Evolutionary conservation across 2,329 filamentous ascomycete species (phyloP), one percentile per base, ranked within the genome.

Genomic region (Exophiala oligosperma): DNA sequence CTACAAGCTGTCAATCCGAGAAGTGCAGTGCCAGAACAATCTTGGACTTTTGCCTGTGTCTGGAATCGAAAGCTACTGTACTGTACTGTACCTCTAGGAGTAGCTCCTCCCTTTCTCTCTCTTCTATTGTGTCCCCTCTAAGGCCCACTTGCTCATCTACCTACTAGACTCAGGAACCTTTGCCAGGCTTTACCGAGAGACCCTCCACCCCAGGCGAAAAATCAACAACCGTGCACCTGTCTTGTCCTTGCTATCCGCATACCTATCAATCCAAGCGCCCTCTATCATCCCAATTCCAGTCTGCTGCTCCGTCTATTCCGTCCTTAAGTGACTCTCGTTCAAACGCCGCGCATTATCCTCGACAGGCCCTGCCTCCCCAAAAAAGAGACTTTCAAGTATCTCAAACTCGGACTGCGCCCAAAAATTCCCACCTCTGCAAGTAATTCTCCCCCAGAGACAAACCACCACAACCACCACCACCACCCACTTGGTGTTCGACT

Each of bases 371-470:
- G 43, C 17, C 29, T 28, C 32, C 35, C 44, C 12, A 43, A 38
- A 37, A 48, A 23, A 35, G 21, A 11, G 32, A 35, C 32, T 43
- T 17, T 37, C 23, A 5, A 14, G 9, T 17, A 21, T 35, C 51
- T 38, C 44, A 41, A 6, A 37, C 8, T 46, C 52, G 9, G 8
- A 17, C 50, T 29, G 38, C 50, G 24, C 14, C 50, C 38, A 40
- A 41, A 24, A 41, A 29, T 41, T n/a, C 32, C 24, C 23, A 43
- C 40, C 29, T 24, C 17, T 28, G 17, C 17, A 17, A 17, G 17
- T 17, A 54, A 26, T 32, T 48, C 26, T 46, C 44, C 52, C 23
- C 44, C 44, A 26, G 26, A 21, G 21, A 47, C 44, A 54, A 48
- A 26, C 52, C 48, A 55, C 17, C 17, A 17, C 17, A 17, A 17